These are phyloP conservation scores for Xylariaceae sp. DNA, from an alignment of 2,329 filamentous ascomycete species.

Conservation along the genomic window DNA sequence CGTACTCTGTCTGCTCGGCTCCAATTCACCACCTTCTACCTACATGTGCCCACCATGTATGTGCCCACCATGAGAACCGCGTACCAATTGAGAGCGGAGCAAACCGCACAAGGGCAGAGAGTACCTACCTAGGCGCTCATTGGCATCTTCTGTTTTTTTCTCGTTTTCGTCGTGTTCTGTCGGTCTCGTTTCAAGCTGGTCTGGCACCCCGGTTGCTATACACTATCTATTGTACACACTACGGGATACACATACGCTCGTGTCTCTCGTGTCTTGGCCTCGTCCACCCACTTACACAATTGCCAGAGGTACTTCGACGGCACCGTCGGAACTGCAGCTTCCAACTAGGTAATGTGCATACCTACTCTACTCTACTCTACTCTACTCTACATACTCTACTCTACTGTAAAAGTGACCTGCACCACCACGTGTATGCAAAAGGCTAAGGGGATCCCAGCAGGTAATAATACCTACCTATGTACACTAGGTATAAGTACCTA, in stretches of 20 bases:
- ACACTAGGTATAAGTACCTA: background rate
- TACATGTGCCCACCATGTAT: background rate
- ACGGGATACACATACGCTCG: too few relatives aligned
- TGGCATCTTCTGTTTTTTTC: background rate
- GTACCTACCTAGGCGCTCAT: background rate
- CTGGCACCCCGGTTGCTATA: too few relatives aligned
- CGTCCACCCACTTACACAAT: too few relatives aligned
- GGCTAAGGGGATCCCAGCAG: conserved; percentile 4
- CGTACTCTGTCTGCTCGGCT: background rate
- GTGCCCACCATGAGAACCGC: background rate
- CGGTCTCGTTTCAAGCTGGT: background rate
- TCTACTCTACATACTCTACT: too few relatives aligned
- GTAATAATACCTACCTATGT: background rate
- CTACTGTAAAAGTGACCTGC: conserved; percentile 4
- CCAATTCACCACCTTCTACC: background rate
- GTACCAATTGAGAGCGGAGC: background rate
- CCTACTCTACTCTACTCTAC: too few relatives aligned
- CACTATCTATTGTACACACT: too few relatives aligned
- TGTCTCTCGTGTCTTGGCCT: too few relatives aligned
- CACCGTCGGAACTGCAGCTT: too few relatives aligned
- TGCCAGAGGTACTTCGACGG: background rate
- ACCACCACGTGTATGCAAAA: conserved; percentile 12
- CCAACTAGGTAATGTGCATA: too few relatives aligned
- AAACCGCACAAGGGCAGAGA: background rate
- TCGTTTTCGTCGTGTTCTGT: background rate